Percentiles rank a stretch among this genome's conserved stretches.
Conservation (phyloP, 768 basidiomycete genomes). For the Trametes coccinea region DNA sequence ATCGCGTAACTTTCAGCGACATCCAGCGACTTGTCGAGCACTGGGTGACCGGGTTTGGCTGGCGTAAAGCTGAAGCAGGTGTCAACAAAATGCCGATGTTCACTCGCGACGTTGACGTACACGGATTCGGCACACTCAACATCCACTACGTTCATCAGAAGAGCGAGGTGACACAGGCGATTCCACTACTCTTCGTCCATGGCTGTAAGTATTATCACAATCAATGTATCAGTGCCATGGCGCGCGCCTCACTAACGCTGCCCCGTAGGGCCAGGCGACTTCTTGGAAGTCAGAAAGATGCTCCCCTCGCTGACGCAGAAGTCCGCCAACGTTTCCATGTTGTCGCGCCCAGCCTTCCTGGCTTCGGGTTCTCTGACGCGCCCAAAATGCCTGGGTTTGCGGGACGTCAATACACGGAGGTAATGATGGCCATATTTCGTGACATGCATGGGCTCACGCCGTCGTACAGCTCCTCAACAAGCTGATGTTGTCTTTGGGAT, state of each 20-base stretch:
- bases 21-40: slow-evolving; percentile 47
- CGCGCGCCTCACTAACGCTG: no score
- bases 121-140: slow-evolving; percentile 47
- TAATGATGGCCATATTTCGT: slow-evolving; percentile 16
- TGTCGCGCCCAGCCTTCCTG: slow-evolving; percentile 58
- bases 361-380: slow-evolving; percentile 62
- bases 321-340: slow-evolving; percentile 59
- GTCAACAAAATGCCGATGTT: slow-evolving; percentile 62
- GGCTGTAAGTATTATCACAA: no score
- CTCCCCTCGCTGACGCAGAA: slow-evolving; percentile 50
- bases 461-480: slow-evolving; percentile 25
- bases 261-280: slow-evolving; percentile 58
- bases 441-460: no score
- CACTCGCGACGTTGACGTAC: slow-evolving; percentile 51
- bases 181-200: slow-evolving; percentile 64
- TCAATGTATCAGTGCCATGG: no score
- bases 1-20: slow-evolving; percentile 45
- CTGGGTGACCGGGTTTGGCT: slow-evolving; percentile 58
- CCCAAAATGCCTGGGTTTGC: slow-evolving; percentile 54
- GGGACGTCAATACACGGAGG: slow-evolving; percentile 54
- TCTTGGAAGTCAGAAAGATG: slow-evolving; percentile 57
- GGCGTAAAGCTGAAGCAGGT: slow-evolving; percentile 50
- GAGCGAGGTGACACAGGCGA: slow-evolving; percentile 36
- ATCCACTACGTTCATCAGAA: slow-evolving; percentile 50
- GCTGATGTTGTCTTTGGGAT: slow-evolving; percentile 33